Evolutionary conservation across 768 basidiomycete genomes (phyloP), one percentile per base, ranked within the genome.

Genomic region (Fibroporia radiculosa): DNA sequence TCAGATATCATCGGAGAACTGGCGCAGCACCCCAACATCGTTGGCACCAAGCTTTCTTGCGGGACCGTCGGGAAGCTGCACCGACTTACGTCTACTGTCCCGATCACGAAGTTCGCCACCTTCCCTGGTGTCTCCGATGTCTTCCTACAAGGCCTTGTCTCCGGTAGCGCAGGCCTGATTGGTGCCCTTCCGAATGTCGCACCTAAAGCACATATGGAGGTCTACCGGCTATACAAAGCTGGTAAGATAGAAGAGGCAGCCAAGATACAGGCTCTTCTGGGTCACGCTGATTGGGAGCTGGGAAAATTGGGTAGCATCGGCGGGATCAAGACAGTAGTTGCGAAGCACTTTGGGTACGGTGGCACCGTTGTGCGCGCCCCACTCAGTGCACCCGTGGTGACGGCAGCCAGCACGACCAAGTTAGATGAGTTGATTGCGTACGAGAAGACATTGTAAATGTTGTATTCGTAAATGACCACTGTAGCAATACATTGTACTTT

Each of bases 21-120:
- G 26, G 80, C 84, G 3, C 62, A 73, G 35, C 88, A 90, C 59
- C 84, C 84, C 5, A 91, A 92, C 64, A 87, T 89, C 52, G 83
- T 91, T 48, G 90, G 90, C 47, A 80, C 76, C 40, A 92, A 86
- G 64, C 71, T 93, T 19, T 91, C 90, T 25, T 91, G 88, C 59
- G 88, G 83, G 4, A 83, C 80, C 53, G 78, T 93, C 46, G 87
- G 88, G 18, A 93, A 91, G 62, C 77, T 89, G 35, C 79, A 84
- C 43, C 80, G 89, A 14, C 68, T 92, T 34, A 74, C 82, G 11
- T 75, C 78, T 3, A 66, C 73, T 26, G 77, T 78, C 49, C 63
- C 75, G 5, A 50, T 69, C 3, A 57, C 66, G 2, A 67, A 78
- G 32, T 84, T 86, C 52, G 74, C 80, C 3, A 77, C 86, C n/a